These are phyloP conservation scores for Coemansia sp. DNA, from an alignment of 192 early-diverging fungal species.

Conservation along the genomic window DNA sequence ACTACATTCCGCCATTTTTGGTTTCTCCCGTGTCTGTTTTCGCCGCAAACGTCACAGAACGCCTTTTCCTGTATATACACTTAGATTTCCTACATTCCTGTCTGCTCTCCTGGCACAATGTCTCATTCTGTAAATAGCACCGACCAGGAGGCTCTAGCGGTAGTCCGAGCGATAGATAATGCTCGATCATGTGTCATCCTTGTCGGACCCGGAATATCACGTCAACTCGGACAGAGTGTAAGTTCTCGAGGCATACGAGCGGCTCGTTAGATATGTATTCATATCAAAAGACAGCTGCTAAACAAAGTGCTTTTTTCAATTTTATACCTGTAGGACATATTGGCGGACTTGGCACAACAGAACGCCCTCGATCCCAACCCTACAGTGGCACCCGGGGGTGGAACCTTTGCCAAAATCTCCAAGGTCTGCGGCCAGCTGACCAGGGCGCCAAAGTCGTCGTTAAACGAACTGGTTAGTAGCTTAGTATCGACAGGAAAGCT, in stretches of 20 bases:
- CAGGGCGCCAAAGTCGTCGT: constrained; percentile 1
- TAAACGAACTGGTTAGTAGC: constrained; percentile 15
- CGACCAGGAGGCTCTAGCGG: neutral
- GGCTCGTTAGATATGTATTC: neutral
- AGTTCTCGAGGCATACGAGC: constrained; percentile 5
- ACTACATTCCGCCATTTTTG: neutral
- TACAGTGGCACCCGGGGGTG: neutral
- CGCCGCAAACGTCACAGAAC: neutral
- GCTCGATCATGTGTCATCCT: constrained; percentile 39
- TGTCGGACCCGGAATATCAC: constrained; percentile 17
- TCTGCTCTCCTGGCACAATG: neutral
- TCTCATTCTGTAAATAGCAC: constrained; percentile 1
- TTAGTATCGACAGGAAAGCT: constrained; percentile 17
- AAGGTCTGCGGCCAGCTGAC: constrained; percentile 25
- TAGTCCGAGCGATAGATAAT: constrained; percentile 6
- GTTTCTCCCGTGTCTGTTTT: neutral
- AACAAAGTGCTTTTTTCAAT: neutral
- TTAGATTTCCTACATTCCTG: neutral
- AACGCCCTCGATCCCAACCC: neutral
- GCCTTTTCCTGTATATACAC: constrained; percentile 1
- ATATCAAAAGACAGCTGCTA: neutral
- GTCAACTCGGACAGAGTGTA: constrained; percentile 9
- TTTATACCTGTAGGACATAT: neutral
- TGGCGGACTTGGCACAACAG: constrained; percentile 7
- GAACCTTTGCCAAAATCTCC: constrained; percentile 23